These are phyloP conservation scores for Penicillium malachiteum DNA, from an alignment of 495 filamentous ascomycete species.

Conservation along the genomic window DNA sequence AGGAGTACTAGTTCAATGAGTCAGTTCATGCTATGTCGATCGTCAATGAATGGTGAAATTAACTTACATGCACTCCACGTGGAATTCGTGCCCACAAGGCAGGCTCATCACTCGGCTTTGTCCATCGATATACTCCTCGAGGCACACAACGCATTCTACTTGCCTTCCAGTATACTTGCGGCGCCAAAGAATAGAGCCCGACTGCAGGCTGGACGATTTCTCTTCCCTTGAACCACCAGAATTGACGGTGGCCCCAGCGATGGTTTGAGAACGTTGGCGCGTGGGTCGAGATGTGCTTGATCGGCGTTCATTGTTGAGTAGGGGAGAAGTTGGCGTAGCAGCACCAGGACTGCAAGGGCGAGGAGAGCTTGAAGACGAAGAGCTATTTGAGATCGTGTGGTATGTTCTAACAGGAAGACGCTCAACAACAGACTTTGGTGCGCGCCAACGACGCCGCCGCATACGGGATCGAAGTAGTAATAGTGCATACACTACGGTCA, in stretches of 20 bases:
- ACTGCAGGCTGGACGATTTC: slow-evolving; percentile 51
- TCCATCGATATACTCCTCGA: slow-evolving; percentile 96
- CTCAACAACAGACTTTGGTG: slow-evolving; percentile 93
- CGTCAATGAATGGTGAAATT: background rate
- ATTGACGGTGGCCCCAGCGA: slow-evolving; percentile 50
- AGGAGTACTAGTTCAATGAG: slow-evolving; percentile 66
- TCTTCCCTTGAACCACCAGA: slow-evolving; percentile 31
- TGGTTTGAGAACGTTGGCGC: slow-evolving; percentile 65
- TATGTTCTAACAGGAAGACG: slow-evolving; percentile 93
- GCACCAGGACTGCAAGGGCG: slow-evolving; percentile 50
- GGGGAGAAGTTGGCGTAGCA: slow-evolving; percentile 72
- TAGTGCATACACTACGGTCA: slow-evolving; percentile 90
- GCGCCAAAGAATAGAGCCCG: slow-evolving; percentile 57
- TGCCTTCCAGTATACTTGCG: slow-evolving; percentile 84
- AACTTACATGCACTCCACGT: slow-evolving; percentile 97
- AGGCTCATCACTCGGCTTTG: slow-evolving; percentile 94
- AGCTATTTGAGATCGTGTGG: slow-evolving; percentile 66
- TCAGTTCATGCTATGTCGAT: background rate
- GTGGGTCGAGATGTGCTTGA: slow-evolving; percentile 36
- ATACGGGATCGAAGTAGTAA: slow-evolving; percentile 86
- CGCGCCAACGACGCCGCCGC: slow-evolving; percentile 86
- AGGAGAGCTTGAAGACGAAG: slow-evolving; percentile 53
- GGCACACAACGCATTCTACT: slow-evolving; percentile 93
- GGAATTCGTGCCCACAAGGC: slow-evolving; percentile 98
- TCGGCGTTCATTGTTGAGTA: slow-evolving; percentile 46